Percentiles rank a stretch among this genome's conserved stretches.
These are phyloP conservation scores for Termitomyces sp. DNA, from an alignment of 768 basidiomycete species.

Conservation along the genomic window DNA sequence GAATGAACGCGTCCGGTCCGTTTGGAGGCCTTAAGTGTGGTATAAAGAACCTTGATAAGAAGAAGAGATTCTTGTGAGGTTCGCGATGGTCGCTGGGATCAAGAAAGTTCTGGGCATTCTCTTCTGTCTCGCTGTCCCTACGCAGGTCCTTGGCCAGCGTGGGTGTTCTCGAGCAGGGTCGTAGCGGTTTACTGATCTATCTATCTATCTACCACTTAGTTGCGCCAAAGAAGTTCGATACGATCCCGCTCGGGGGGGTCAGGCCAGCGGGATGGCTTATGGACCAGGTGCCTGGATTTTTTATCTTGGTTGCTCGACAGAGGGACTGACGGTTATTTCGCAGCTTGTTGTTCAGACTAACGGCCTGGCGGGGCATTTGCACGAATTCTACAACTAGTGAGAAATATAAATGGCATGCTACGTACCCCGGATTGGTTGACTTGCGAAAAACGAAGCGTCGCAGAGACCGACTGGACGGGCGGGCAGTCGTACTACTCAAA, in stretches of 20 bases:
- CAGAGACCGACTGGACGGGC: constrained; percentile 37
- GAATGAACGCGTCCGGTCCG: constrained; percentile 8
- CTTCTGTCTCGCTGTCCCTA: constrained; percentile 5
- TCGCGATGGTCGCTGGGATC: background rate
- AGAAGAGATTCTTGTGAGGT: background rate
- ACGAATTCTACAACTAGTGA: constrained; percentile 26
- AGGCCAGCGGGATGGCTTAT: constrained; percentile 36
- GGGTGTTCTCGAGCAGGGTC: constrained; percentile 2
- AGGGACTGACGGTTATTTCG: background rate
- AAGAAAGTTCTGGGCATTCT: constrained; percentile 3
- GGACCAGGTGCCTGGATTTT: constrained; percentile 26
- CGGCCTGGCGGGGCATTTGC: constrained; percentile 37
- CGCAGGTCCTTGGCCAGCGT: constrained; percentile 19
- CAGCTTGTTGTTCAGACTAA: constrained; percentile 38
- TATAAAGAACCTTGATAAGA: background rate
- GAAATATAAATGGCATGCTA: background rate
- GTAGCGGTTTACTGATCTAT: background rate
- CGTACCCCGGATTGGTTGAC: background rate
- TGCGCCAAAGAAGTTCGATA: constrained; percentile 35
- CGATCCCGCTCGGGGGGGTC: constrained; percentile 32
- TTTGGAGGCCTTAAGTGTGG: background rate
- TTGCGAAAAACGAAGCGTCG: constrained; percentile 19
- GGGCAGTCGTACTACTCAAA: constrained; percentile 34
- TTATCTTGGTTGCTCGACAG: background rate
- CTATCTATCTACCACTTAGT: constrained; percentile 18